Evolutionary conservation across 1,284 basidiomycete genomes (phyloP).

Genomic region (Baeospora myosura): DNA sequence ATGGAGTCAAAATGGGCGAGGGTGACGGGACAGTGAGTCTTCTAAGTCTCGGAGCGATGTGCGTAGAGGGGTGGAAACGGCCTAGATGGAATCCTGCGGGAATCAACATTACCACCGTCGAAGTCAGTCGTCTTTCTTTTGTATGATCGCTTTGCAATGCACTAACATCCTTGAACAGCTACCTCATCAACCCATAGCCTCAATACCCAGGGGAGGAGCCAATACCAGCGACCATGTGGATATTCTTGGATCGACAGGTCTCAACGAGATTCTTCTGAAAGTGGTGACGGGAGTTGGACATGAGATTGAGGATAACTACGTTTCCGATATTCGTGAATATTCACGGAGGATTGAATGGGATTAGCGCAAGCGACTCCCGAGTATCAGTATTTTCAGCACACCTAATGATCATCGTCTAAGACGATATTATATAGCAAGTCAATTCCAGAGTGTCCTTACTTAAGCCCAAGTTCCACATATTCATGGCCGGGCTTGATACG

Average conservation of each 20-base stretch:
- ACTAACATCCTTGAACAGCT: slow-evolving; percentile 40
- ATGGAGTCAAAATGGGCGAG: slow-evolving; percentile 86
- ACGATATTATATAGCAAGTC: too few relatives aligned
- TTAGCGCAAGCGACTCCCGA: too few relatives aligned
- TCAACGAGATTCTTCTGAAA: slow-evolving; percentile 90
- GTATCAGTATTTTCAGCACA: too few relatives aligned
- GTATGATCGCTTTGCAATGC: slow-evolving; percentile 2
- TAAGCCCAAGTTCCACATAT: too few relatives aligned
- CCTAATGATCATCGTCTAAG: too few relatives aligned
- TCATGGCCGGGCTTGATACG: too few relatives aligned
- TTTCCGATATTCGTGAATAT: slow-evolving; percentile 79
- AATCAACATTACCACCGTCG: slow-evolving; percentile 81
- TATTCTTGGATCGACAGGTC: slow-evolving; percentile 78
- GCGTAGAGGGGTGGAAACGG: slow-evolving; percentile 90
- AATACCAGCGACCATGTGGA: slow-evolving; percentile 92
- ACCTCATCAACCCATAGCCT: slow-evolving; percentile 73
- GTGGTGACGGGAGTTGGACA: slow-evolving; percentile 73
- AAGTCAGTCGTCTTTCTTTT: slow-evolving; percentile 38
- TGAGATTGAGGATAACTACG: slow-evolving; percentile 67
- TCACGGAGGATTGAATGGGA: slow-evolving; percentile 76
- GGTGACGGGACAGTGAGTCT: slow-evolving; percentile 95
- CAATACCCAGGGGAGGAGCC: slow-evolving; percentile 82
- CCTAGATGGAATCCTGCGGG: slow-evolving; percentile 91
- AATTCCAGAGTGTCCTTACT: too few relatives aligned
- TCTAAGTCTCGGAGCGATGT: slow-evolving; percentile 90